Percentiles rank a stretch among this genome's conserved stretches.
These are phyloP conservation scores for Turnera subulata DNA, from an alignment of 345 rosid species.

Conservation along the genomic window DNA sequence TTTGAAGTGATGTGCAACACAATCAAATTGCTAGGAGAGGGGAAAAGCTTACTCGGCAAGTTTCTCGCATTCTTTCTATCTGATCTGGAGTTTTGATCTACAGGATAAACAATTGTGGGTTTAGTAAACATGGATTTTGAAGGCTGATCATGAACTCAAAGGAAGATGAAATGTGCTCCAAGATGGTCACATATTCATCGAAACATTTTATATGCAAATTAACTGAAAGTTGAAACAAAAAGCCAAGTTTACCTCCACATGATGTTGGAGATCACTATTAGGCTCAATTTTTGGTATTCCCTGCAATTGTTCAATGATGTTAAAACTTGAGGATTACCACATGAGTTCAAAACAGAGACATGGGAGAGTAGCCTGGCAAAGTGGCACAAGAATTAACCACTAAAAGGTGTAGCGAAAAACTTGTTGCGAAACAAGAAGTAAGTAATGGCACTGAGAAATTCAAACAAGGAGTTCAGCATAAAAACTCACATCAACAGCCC, in stretches of 20 bases:
- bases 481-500: slow-evolving; percentile 83
- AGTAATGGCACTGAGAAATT: too few species aligned
- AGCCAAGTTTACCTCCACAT: slow-evolving; percentile 60
- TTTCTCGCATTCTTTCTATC: slow-evolving; percentile 83
- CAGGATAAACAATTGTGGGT: slow-evolving; percentile 16
- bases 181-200: too few species aligned
- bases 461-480: not conserved
- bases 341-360: not conserved
- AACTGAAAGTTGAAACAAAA: not conserved
- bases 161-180: too few species aligned
- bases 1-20: not conserved
- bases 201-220: not conserved
- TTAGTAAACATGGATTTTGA: slow-evolving; percentile 2
- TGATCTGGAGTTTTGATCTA: slow-evolving; percentile 86
- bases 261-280: slow-evolving; percentile 75
- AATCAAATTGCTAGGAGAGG: not conserved
- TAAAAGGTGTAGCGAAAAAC: not conserved
- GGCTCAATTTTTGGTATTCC: slow-evolving; percentile 87
- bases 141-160: not conserved
- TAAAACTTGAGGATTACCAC: not conserved
- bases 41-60: slow-evolving; percentile 66
- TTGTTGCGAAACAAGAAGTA: not conserved
- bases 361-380: not conserved
- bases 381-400: not conserved
- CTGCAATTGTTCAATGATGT: slow-evolving; percentile 28